A percentile compares a stretch with the other conserved stretches of the same genome.
These are phyloP conservation scores for Leccinum rimulosum DNA, from an alignment of 768 basidiomycete genomes.

Conservation along the genomic window DNA sequence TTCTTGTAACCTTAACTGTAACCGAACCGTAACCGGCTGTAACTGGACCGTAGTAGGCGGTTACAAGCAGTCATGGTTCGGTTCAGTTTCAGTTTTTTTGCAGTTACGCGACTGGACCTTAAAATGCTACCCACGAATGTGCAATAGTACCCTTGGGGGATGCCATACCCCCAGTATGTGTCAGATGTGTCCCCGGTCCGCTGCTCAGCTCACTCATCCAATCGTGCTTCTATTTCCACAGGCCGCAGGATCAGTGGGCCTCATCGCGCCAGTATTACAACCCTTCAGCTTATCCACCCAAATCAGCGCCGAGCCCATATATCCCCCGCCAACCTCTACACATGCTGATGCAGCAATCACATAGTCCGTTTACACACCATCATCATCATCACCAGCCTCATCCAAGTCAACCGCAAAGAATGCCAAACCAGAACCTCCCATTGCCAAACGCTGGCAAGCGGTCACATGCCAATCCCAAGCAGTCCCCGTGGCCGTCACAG, in stretches of 20 bases:
- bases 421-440: not conserved
- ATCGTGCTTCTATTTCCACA: slow-evolving; percentile 6
- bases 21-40: no score
- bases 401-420: slow-evolving; percentile 8
- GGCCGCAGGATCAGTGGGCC: slow-evolving; percentile 15
- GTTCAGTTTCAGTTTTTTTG: no score
- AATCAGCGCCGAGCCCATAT: slow-evolving; percentile 30
- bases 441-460: not conserved
- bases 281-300: slow-evolving; percentile 11
- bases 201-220: slow-evolving; percentile 1
- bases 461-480: slow-evolving; percentile 5
- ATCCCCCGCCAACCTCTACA: slow-evolving; percentile 22
- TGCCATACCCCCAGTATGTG: slow-evolving; percentile 17
- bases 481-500: slow-evolving; percentile 13
- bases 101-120: no score
- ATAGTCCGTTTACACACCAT: slow-evolving; percentile 6
- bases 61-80: no score
- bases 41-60: no score
- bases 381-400: slow-evolving; percentile 1
- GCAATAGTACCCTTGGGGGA: slow-evolving; percentile 14
- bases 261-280: slow-evolving; percentile 6
- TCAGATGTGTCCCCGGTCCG: not conserved
- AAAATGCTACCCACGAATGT: not conserved
- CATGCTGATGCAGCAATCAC: slow-evolving; percentile 8
- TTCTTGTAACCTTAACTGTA: no score